Base-by-base conservation (phyloP, 2,329 filamentous ascomycete genomes). In the Talaromyces rugulosus region DNA sequence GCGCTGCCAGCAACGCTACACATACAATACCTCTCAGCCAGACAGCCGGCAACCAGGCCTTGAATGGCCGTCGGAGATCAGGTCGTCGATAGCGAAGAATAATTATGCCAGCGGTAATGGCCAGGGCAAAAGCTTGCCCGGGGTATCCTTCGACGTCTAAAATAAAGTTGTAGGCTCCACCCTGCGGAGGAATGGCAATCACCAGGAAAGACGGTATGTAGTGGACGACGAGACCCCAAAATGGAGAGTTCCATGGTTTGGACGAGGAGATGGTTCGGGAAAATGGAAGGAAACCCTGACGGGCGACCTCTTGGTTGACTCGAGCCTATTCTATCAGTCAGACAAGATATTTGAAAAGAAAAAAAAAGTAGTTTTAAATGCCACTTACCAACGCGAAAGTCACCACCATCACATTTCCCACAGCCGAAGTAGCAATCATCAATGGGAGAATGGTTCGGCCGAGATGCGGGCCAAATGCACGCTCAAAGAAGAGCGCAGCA, bases 331-430 rank as follows among this genome's bases (percentile, higher is more conserved):
- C 40, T 33, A 30, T 40, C 11, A 27, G 30, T 62, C 5, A 58
- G 50, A 44, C 23, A 12, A 12, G 44, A 47, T 47, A 27, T 27
- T 3, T 12, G n/a, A 1, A 47, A 47, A 5, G 5, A 12, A 36
- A 51, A 47, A 5, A 12, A 12, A 36, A 51, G 47, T 8, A 36
- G 33, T 18, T 16, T 7, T 18, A 42, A 18, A 31, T 16, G 4
- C 34, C 30, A 73, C 81, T 68, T 78, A 89, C 88, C 72, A 88
- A 73, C 1, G 87, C 82, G 71, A 90, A 91, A 0, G 86, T 86
- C 2, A 89, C 87, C 0, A 89, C 87, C 82, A 91, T 87, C 14
- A 91, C 88, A 69, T 91, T 91, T 0, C 88, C 89, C 1, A 81
- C 83, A 0, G 87, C 87, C 1, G 87, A 89, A 28, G 89, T 74